Conservation (phyloP, 2,329 filamentous ascomycete genomes). For the Metarhizium humberi region DNA sequence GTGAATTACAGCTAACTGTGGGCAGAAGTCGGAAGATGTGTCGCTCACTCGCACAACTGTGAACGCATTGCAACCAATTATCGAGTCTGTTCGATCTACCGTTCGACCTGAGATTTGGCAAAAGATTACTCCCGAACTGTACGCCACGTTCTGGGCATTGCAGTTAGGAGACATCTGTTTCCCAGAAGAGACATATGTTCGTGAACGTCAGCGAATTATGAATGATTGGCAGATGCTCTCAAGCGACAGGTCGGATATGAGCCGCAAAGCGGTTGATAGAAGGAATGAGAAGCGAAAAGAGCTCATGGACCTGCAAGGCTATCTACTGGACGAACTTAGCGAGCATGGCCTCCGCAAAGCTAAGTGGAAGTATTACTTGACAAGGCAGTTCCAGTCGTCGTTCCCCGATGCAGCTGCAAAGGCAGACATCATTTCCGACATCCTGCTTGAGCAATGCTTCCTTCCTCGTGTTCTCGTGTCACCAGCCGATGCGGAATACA, state of each 20-base stretch:
- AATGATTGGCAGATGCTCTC: slow-evolving; percentile 58
- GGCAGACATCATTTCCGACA: slow-evolving; percentile 59
- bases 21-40: slow-evolving; percentile 25
- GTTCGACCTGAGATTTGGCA: slow-evolving; percentile 57
- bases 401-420: slow-evolving; percentile 60
- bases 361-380: slow-evolving; percentile 59
- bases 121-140: slow-evolving; percentile 71
- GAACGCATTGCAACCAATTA: slow-evolving; percentile 55
- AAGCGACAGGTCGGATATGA: slow-evolving; percentile 65
- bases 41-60: slow-evolving; percentile 21
- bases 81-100: slow-evolving; percentile 54
- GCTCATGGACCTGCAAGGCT: slow-evolving; percentile 58
- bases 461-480: slow-evolving; percentile 81
- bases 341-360: slow-evolving; percentile 58
- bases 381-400: slow-evolving; percentile 69
- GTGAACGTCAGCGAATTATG: slow-evolving; percentile 61
- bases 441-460: slow-evolving; percentile 81
- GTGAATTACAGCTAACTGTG: background rate
- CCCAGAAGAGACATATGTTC: slow-evolving; percentile 67
- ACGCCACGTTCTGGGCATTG: slow-evolving; percentile 85
- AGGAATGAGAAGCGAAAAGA: slow-evolving; percentile 53
- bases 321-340: slow-evolving; percentile 64
- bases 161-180: slow-evolving; percentile 73
- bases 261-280: slow-evolving; percentile 58
- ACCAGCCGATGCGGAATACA: slow-evolving; percentile 79